phyloP scores from a whole-genome alignment of 139 green algal genomes.

The Chlorella ohadii region DNA sequence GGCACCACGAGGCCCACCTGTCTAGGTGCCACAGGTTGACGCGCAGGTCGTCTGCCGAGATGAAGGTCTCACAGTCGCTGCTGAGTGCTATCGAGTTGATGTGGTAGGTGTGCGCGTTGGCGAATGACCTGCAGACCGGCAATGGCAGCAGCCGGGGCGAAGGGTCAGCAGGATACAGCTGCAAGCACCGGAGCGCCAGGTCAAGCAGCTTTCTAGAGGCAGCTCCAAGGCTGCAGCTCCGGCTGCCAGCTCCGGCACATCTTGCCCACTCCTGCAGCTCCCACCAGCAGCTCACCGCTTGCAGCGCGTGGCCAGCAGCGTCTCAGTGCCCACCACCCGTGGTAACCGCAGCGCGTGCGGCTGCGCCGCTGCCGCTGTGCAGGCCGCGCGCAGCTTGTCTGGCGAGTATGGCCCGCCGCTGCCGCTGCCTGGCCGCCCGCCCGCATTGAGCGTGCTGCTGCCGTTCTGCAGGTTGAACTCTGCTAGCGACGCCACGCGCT shows the following conservation, averaged over 20 bases:
- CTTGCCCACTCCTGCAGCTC: too few relatives aligned
- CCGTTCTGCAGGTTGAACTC: constrained; percentile 87
- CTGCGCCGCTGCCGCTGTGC: not conserved
- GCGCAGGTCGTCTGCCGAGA: constrained; percentile 93
- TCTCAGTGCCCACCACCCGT: constrained; percentile 43
- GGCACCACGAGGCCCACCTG: not conserved
- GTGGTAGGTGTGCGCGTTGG: constrained; percentile 98
- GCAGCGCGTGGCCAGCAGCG: constrained; percentile 65
- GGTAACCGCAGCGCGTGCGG: constrained; percentile 49
- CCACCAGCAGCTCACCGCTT: constrained; percentile 52
- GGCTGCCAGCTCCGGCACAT: too few relatives aligned
- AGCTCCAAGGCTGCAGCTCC: too few relatives aligned
- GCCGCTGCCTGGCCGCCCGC: constrained; percentile 6
- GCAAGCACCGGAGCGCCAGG: too few relatives aligned
- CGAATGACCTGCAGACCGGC: constrained; percentile 49
- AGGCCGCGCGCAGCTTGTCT: constrained; percentile 17
- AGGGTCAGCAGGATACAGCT: too few relatives aligned
- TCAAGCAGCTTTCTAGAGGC: too few relatives aligned
- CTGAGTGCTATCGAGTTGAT: constrained; percentile 95
- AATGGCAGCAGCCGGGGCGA: too few relatives aligned
- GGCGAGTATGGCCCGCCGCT: not conserved
- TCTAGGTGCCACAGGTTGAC: constrained; percentile 99
- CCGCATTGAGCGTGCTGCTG: constrained; percentile 44
- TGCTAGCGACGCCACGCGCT: constrained; percentile 79
- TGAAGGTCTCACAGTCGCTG: constrained; percentile 96